Evolutionary conservation across 257 asterid genomes (phyloP), one percentile per base, ranked within the genome.

Genomic region (Ocimum tenuiflorum): DNA sequence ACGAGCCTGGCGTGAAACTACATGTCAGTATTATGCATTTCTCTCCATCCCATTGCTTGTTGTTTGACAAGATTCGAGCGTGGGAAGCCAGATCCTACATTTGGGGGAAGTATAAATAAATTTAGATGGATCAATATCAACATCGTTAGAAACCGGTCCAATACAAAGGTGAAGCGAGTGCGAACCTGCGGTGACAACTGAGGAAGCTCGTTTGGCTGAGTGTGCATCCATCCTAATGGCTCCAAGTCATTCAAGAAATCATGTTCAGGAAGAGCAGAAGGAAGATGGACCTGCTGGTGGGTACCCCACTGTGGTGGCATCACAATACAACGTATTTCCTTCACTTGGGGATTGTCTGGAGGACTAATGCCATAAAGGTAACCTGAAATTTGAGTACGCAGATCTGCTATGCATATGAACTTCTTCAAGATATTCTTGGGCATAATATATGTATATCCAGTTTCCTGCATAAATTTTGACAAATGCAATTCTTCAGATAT

Each of bases 281-380:
- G 99, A 52, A 94, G 85, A 75, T 94, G 83, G 72, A 90, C 99
- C 68, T 88, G 94, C 80, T 94, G 99, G 79, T 86, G 97, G 19
- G 97, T 94, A 45, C 97, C 99, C 96, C 95, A 94, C 75, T 94
- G 99, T 2, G 99, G 99, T 8, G 94, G 87, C 96, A 94, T 84
- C 49, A 91, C 92, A 48, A 94, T 94, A 59, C 99, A 94, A 3
- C 99, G 96, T 64, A 94, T 90, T 80, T 94, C 99, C 81, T 94
- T 94, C 38, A 94, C 99, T 73, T 94, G 99, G 70, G 99, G 99
- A 71, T 90, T 94, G 79, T 94, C 99, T 2, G 99, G 99, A 33
- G 99, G 99, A 68, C 99, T 94, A 24, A 90, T 47, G 3, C 99
- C 99, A 63, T 88, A 94, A 47, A 94, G 85, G 69, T 94, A 94